A percentile compares a stretch with the other conserved stretches of the same genome.
Evolutionary conservation across 2,329 filamentous ascomycete genomes (phyloP).

Genomic region (Alternaria triticina): DNA sequence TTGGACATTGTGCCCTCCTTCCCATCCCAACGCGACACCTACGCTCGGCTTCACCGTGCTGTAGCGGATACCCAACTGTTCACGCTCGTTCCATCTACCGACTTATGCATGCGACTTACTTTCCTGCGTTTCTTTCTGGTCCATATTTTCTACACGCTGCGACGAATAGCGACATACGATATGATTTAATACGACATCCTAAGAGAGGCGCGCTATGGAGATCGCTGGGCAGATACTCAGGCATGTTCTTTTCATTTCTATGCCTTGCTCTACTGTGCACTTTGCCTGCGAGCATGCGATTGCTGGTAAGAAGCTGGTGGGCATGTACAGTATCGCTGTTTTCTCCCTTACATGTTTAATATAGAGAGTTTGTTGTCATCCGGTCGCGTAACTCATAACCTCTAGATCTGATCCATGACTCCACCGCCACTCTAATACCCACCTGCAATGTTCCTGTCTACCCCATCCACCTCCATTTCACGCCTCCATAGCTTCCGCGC

Average conservation of each 20-base stretch:
- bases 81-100: constrained; percentile 25
- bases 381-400: not conserved
- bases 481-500: not conserved
- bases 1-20: not conserved
- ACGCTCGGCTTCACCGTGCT: constrained; percentile 2
- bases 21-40: not conserved
- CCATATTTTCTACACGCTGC: constrained; percentile 8
- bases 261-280: constrained; percentile 9
- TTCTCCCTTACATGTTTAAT: constrained; percentile 19
- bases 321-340: constrained; percentile 29
- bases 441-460: not conserved
- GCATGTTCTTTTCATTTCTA: constrained; percentile 20
- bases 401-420: not conserved
- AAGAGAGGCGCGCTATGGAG: constrained; percentile 10
- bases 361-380: constrained; percentile 5
- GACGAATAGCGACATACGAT: constrained; percentile 25
- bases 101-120: constrained; percentile 16
- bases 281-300: constrained; percentile 27
- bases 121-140: not conserved
- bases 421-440: not conserved
- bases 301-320: constrained; percentile 19
- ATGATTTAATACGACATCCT: constrained; percentile 18
- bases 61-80: constrained; percentile 8
- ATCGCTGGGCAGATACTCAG: constrained; percentile 16
- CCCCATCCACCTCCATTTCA: no score